A percentile compares a stretch with the other conserved stretches of the same genome.
Conservation (phyloP, 441 rosid genomes). For the Capsella rubella region DNA sequence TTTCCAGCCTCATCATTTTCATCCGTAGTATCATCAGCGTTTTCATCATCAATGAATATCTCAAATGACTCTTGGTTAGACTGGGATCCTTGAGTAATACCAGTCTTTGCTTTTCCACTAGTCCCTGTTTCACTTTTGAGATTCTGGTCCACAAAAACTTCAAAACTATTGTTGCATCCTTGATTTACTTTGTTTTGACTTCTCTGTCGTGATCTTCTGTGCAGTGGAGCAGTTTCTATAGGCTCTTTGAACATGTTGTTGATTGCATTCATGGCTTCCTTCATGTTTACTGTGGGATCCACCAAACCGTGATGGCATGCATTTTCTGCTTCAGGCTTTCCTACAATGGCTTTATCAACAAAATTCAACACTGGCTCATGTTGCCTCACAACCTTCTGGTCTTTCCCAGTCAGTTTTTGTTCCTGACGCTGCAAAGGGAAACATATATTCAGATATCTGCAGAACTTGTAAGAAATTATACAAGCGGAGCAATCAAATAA, state of each 20-base stretch:
- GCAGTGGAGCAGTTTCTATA: slow-evolving; percentile 60
- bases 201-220: slow-evolving; percentile 53
- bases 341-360: slow-evolving; percentile 76
- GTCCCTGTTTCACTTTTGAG: slow-evolving; percentile 44
- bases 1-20: slow-evolving; percentile 49
- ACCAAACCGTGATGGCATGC: slow-evolving; percentile 90
- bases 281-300: slow-evolving; percentile 84
- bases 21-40: slow-evolving; percentile 46
- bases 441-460: slow-evolving; percentile 39
- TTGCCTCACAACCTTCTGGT: slow-evolving; percentile 41
- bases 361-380: slow-evolving; percentile 58
- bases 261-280: slow-evolving; percentile 86
- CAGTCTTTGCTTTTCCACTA: slow-evolving; percentile 38
- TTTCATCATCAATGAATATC: slow-evolving; percentile 75
- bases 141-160: slow-evolving; percentile 67
- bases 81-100: slow-evolving; percentile 42
- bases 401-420: slow-evolving; percentile 47
- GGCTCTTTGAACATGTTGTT: slow-evolving; percentile 90
- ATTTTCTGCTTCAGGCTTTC: slow-evolving; percentile 79
- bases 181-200: slow-evolving; percentile 51
- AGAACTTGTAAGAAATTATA: slow-evolving; percentile 18
- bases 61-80: slow-evolving; percentile 57
- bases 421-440: slow-evolving; percentile 53
- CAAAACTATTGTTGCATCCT: slow-evolving; percentile 49
- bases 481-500: slow-evolving; percentile 35